Evolutionary conservation across 805 yeast species (phyloP), one percentile per base, ranked within the genome.

Genomic region (Cyberlindnera euphorbiae): DNA sequence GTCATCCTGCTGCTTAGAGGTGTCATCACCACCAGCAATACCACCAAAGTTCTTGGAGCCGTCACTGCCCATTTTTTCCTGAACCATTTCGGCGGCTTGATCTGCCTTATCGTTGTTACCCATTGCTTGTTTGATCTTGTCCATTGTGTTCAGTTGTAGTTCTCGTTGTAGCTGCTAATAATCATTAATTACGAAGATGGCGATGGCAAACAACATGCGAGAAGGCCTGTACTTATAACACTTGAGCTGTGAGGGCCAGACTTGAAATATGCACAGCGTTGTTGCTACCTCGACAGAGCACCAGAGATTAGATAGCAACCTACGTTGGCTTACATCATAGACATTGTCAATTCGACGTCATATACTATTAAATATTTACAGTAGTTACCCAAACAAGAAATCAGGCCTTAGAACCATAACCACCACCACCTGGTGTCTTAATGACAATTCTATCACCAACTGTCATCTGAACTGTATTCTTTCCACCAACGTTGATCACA

Each of bases 371-470:
- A n/a, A n/a, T n/a, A n/a, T n/a, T n/a, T n/a, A n/a, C n/a, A n/a
- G n/a, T n/a, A n/a, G n/a, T n/a, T n/a, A n/a, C n/a, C n/a, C n/a
- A n/a, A n/a, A n/a, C n/a, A n/a, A n/a, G n/a, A n/a, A 10, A 26
- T n/a, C 18, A 31, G 7, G 16, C 11, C 12, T 24, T 24, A 10
- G 12, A 6, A 13, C 94, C 94, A 57, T 68, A 84, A 0, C 88
- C 95, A 29, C 93, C 95, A 22, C 93, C 95, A 29, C 95, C 95
- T 2, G 95, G 95, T 0, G 95, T 84, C 48, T 65, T 58, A 25
- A 86, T 75, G 7, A 78, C 58, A 25, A 85, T 56, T 33, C 83
- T 65, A 49, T 86, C 95, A 3, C 93, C 93, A 5, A 69, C 56
- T 12, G 61, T 47, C 36, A 77, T 67, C 9, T 63, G 52, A 3